These are phyloP conservation scores for Arthrocladium fulminans DNA, from an alignment of 2,329 filamentous ascomycete species.

Conservation along the genomic window DNA sequence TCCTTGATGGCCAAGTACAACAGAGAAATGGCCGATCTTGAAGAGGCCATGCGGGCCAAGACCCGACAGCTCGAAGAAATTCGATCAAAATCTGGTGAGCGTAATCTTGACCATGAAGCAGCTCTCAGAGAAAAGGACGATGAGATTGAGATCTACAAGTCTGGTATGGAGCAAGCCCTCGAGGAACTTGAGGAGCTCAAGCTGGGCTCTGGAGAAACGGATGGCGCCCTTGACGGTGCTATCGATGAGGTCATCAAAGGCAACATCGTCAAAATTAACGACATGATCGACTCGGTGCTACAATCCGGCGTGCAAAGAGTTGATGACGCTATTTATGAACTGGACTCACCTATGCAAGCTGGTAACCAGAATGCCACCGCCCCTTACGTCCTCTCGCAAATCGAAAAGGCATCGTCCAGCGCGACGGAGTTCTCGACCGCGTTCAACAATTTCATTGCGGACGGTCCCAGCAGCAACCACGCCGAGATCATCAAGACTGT, in stretches of 20 bases:
- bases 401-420: conserved; percentile 89
- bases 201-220: conserved; percentile 60
- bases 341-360: conserved; percentile 96
- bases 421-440: conserved; percentile 96
- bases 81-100: conserved; percentile 67
- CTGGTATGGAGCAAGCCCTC: conserved; percentile 91
- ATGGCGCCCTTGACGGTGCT: conserved; percentile 76
- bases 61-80: conserved; percentile 77
- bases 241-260: conserved; percentile 82
- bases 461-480: conserved; percentile 83
- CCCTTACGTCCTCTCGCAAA: conserved; percentile 87
- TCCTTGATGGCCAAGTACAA: conserved; percentile 94
- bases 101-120: conserved; percentile 75
- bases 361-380: conserved; percentile 97
- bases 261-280: conserved; percentile 87
- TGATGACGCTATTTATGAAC: conserved; percentile 91
- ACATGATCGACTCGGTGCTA: conserved; percentile 93
- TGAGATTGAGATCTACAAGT: conserved; percentile 95
- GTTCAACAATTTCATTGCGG: conserved; percentile 97
- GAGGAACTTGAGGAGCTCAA: conserved; percentile 85
- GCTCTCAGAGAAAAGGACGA: conserved; percentile 90
- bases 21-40: conserved; percentile 90
- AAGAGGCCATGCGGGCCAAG: conserved; percentile 83
- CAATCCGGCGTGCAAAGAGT: conserved; percentile 88
- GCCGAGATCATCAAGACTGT: conserved; percentile 88